A percentile compares a stretch with the other conserved stretches of the same genome.
Evolutionary conservation across 805 yeast species (phyloP).

Genomic region (Ogataea neopini): DNA sequence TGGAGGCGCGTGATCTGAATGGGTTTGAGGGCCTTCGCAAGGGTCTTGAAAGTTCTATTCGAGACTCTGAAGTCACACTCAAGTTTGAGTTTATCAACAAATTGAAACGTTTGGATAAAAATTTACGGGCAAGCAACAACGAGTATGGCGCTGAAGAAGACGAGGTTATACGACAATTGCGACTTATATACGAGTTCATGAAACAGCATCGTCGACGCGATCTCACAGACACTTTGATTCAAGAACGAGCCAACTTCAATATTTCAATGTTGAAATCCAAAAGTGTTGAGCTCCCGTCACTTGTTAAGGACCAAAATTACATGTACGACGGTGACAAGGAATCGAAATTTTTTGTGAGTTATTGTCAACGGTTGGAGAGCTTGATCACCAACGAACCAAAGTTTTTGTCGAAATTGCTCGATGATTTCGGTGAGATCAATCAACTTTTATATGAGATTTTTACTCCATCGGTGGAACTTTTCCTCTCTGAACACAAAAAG

Average conservation of each 20-base stretch:
- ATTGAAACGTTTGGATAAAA: slow-evolving; percentile 42
- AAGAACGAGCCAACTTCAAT: slow-evolving; percentile 44
- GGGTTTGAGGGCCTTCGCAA: slow-evolving; percentile 69
- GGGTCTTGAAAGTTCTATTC: slow-evolving; percentile 56
- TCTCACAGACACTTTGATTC: slow-evolving; percentile 39
- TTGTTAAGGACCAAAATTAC: slow-evolving; percentile 33
- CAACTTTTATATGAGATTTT: slow-evolving; percentile 60
- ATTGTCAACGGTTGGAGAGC: slow-evolving; percentile 15
- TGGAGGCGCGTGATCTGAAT: slow-evolving; percentile 32
- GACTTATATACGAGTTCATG: slow-evolving; percentile 49
- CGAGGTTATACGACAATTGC: slow-evolving; percentile 38
- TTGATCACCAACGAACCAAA: slow-evolving; percentile 23
- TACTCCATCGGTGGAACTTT: slow-evolving; percentile 46
- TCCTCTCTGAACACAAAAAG: slow-evolving; percentile 38
- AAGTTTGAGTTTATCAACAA: slow-evolving; percentile 49
- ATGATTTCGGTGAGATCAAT: slow-evolving; percentile 39
- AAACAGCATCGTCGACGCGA: slow-evolving; percentile 29
- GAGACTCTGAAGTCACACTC: slow-evolving; percentile 56
- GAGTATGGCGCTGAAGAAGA: slow-evolving; percentile 37
- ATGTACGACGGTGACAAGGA: slow-evolving; percentile 31
- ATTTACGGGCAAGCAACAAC: slow-evolving; percentile 35
- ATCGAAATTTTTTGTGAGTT: slow-evolving; percentile 20
- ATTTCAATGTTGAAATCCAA: slow-evolving; percentile 44
- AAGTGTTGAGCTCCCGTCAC: slow-evolving; percentile 39
- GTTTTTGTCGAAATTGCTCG: slow-evolving; percentile 32